Evolutionary conservation across 208 protist genomes (phyloP).

Genomic region (Phytomonas sp.): DNA sequence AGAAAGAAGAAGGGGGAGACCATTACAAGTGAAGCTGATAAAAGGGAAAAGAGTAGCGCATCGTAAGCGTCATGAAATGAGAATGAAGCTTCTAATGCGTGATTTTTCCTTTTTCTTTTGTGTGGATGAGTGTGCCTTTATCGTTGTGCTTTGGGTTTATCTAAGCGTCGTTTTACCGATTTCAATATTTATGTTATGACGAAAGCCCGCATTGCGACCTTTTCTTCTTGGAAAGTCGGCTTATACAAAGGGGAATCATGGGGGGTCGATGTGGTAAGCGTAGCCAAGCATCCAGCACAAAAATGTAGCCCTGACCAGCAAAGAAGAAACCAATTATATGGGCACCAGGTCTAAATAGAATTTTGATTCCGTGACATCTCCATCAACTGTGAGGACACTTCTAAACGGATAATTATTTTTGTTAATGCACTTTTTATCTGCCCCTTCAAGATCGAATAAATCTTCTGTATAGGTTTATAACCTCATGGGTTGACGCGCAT

Average conservation of each 20-base stretch:
- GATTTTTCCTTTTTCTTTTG: neutral
- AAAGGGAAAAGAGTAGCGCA: neutral
- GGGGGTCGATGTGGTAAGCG: neutral
- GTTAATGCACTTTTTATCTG: neutral
- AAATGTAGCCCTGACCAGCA: neutral
- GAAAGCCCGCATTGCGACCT: neutral
- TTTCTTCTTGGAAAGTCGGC: neutral
- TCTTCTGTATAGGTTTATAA: neutral
- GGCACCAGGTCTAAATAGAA: neutral
- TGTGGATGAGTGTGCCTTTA: neutral
- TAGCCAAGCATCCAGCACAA: neutral
- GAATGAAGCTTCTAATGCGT: neutral
- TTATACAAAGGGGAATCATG: neutral
- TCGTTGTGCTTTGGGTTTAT: neutral
- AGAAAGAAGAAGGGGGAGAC: neutral
- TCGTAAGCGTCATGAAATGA: neutral
- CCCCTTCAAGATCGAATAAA: neutral
- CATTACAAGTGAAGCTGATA: neutral
- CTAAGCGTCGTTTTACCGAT: neutral
- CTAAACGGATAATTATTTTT: neutral
- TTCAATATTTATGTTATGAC: neutral
- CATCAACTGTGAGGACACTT: neutral
- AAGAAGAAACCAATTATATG: neutral
- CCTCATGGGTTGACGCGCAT: no score
- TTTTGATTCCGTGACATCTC: neutral